Conservation (phyloP, 2,329 filamentous ascomycete genomes). For the Clonostachys rhizophaga region DNA sequence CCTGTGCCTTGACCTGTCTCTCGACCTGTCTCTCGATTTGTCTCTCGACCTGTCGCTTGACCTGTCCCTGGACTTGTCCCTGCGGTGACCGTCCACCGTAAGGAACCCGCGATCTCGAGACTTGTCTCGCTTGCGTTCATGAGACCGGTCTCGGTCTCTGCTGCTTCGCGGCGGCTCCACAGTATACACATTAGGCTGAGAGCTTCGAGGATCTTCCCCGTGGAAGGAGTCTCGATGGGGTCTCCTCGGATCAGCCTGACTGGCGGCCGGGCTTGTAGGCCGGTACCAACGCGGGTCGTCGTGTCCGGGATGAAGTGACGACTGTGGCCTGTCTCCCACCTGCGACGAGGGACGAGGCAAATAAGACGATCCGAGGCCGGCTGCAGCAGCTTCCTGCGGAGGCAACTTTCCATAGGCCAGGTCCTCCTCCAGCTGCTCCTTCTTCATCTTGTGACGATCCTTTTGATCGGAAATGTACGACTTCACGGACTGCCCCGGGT, state of each 20-base stretch:
- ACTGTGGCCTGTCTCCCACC: not conserved
- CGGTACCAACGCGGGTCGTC: no score
- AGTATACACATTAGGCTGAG: constrained; percentile 32
- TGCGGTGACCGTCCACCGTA: constrained; percentile 14
- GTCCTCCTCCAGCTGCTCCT: constrained; percentile 32
- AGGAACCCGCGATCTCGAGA: constrained; percentile 12
- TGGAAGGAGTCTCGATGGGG: constrained; percentile 10
- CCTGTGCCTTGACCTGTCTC: no score
- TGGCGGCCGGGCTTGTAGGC: constrained; percentile 12
- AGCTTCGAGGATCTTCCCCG: constrained; percentile 26
- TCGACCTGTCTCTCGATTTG: no score
- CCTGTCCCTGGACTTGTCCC: constrained; percentile 18
- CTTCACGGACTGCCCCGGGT: no score
- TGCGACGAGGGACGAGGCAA: not conserved
- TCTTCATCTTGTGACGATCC: constrained; percentile 11
- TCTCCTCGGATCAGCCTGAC: constrained; percentile 11
- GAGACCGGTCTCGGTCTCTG: constrained; percentile 24
- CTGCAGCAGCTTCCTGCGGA: constrained; percentile 1
- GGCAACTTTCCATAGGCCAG: constrained; percentile 39
- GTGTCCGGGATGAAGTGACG: no score
- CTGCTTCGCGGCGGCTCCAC: constrained; percentile 20
- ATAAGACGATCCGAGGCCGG: not conserved
- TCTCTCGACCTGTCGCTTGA: no score
- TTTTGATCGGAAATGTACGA: constrained; percentile 8
- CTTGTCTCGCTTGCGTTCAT: constrained; percentile 22